Conservation (phyloP, 352 stramenopile genomes). For the Sclerospora graminicola region DNA sequence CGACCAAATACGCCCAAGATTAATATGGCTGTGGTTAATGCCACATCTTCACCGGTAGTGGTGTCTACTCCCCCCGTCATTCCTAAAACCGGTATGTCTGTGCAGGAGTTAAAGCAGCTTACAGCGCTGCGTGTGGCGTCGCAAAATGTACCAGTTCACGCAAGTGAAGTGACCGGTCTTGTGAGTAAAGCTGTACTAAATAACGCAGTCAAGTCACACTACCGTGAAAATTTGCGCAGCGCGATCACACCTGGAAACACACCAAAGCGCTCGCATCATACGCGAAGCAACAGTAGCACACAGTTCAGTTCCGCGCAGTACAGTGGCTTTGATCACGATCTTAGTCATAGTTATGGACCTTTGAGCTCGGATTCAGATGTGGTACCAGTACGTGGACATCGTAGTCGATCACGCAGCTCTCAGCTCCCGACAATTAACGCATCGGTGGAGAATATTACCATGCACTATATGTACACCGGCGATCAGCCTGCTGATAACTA, state of each 20-base stretch:
- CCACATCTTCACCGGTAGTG: slow-evolving; percentile 16
- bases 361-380: slow-evolving; percentile 19
- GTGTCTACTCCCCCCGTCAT: slow-evolving; percentile 28
- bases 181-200: slow-evolving; percentile 68
- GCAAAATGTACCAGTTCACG: slow-evolving; percentile 47
- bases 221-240: slow-evolving; percentile 49
- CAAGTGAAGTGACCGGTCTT: slow-evolving; percentile 56
- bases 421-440: slow-evolving; percentile 29
- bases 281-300: slow-evolving; percentile 21
- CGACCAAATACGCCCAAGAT: slow-evolving; percentile 50
- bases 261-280: slow-evolving; percentile 33
- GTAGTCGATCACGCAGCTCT: slow-evolving; percentile 43
- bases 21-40: slow-evolving; percentile 45
- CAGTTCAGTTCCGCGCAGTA: slow-evolving; percentile 18
- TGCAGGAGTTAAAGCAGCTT: slow-evolving; percentile 81
- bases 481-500: slow-evolving; percentile 46
- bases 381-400: slow-evolving; percentile 31
- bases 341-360: slow-evolving; percentile 20
- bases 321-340: slow-evolving; percentile 19
- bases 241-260: slow-evolving; percentile 45
- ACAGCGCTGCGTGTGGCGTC: slow-evolving; percentile 69
- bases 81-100: slow-evolving; percentile 76
- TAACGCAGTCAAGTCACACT: slow-evolving; percentile 71
- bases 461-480: slow-evolving; percentile 58
- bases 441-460: slow-evolving; percentile 24